phyloP scores from a whole-genome alignment of 2,329 filamentous ascomycete species.

The Uncinocarpus reesii region DNA sequence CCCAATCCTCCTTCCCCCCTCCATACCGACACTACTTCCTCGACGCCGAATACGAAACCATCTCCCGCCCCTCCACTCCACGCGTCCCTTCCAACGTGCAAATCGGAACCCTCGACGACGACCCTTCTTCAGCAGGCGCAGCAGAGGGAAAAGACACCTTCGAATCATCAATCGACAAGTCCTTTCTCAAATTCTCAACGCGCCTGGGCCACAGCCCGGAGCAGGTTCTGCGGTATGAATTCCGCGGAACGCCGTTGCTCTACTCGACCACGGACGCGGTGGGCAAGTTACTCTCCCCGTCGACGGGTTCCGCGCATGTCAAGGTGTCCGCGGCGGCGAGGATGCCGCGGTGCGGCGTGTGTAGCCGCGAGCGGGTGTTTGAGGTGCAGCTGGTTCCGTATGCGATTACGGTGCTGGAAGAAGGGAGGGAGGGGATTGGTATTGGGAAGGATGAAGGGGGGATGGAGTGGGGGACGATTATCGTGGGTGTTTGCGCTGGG shows the following conservation, averaged over 20 bases:
- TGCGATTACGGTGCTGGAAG: slow-evolving; percentile 79
- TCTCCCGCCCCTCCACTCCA: slow-evolving; percentile 49
- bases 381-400: slow-evolving; percentile 89
- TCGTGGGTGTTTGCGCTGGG: slow-evolving; percentile 70
- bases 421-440: slow-evolving; percentile 51
- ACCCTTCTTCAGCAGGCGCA: slow-evolving; percentile 25
- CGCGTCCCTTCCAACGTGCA: slow-evolving; percentile 41
- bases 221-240: slow-evolving; percentile 73
- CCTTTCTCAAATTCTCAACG: slow-evolving; percentile 72
- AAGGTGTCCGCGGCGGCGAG: slow-evolving; percentile 28
- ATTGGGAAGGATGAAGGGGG: slow-evolving; percentile 54
- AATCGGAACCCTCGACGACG: slow-evolving; percentile 31
- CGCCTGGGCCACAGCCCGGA: slow-evolving; percentile 69
- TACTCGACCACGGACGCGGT: slow-evolving; percentile 70
- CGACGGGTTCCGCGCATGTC: slow-evolving; percentile 20
- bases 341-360: slow-evolving; percentile 67
- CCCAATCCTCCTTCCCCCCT: slow-evolving; percentile 50
- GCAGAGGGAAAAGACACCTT: slow-evolving; percentile 57
- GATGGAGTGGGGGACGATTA: slow-evolving; percentile 96
- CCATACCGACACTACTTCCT: slow-evolving; percentile 70
- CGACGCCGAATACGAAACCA: slow-evolving; percentile 84
- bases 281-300: slow-evolving; percentile 49
- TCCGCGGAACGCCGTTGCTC: slow-evolving; percentile 60
- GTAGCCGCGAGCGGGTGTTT: slow-evolving; percentile 65
- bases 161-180: slow-evolving; percentile 62